phyloP scores from a whole-genome alignment of 1,284 basidiomycete genomes.

The Irpex sp. region DNA sequence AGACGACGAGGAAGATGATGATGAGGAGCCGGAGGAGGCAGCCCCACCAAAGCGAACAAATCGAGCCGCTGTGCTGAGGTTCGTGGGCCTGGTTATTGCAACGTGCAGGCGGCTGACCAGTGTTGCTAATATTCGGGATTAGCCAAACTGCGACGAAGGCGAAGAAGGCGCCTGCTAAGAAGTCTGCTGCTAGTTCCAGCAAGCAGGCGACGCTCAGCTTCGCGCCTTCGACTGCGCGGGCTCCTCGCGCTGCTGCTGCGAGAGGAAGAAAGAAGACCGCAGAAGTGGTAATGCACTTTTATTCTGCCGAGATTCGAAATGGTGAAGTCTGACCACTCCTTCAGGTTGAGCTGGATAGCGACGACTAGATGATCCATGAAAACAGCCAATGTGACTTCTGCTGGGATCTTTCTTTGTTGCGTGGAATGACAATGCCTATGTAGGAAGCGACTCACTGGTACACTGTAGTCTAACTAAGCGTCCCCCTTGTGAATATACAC shows the following conservation, averaged over 20 bases:
- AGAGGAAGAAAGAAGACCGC: conserved; percentile 24
- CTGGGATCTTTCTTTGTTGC: no score
- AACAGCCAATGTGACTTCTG: no score
- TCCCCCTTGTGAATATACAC: no score
- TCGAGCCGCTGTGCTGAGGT: conserved; percentile 65
- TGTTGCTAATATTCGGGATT: conserved; percentile 14
- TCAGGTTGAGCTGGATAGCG: conserved; percentile 22
- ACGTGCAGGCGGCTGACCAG: conserved; percentile 9
- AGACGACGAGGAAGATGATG: conserved; percentile 53
- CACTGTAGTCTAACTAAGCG: no score
- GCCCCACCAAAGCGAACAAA: conserved; percentile 57
- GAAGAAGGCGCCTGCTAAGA: conserved; percentile 63
- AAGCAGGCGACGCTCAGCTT: conserved; percentile 62
- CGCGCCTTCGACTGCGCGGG: conserved; percentile 49
- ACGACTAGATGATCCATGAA: not conserved
- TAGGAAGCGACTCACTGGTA: no score
- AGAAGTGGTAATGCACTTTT: conserved; percentile 18
- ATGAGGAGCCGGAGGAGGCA: conserved; percentile 54
- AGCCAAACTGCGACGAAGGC: conserved; percentile 37
- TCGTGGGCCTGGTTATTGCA: conserved; percentile 14
- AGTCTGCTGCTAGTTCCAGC: conserved; percentile 34
- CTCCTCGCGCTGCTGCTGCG: conserved; percentile 34
- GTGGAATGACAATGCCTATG: no score
- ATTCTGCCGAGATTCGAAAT: not conserved
- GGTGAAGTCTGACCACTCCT: not conserved